Base-by-base conservation (phyloP, 805 yeast species). In the Barnettozyma sp. region DNA sequence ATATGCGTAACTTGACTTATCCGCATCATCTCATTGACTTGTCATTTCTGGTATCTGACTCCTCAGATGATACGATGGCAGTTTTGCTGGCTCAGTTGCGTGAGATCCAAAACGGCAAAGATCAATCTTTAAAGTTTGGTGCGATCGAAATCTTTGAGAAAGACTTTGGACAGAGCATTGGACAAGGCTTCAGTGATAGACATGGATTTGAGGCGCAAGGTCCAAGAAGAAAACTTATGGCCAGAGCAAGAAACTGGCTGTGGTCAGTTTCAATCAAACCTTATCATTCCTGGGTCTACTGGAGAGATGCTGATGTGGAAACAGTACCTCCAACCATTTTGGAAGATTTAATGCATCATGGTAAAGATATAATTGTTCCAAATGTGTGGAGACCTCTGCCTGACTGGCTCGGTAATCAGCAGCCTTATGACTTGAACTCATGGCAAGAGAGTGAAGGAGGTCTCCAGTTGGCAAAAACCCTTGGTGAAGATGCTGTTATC, bases 281-380 rank as follows among this genome's bases (percentile, higher is more conserved):
- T 2, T 78, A 90, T 56, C 97, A 90, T 58, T 80, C 94, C 7
- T 87, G 88, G 82, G 96, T 90, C 7, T 87, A 90, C 58, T 90
- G 97, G 97, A 70, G 97, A 62, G 97, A 90, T 62, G 96, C 94
- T 9, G 97, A 90, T 60, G 95, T 90, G 10, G 95, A 88, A 56
- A 79, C 88, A 0, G 77, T 81, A 18, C 94, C 96, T 10, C 70
- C 78, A 2, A 80, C 95, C 2, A 78, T 90, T 43, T 59, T 90
- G 41, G 95, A 90, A 60, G 97, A 90, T 60, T 65, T 90, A 49
- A 90, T 90, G 97, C 82, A 76, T 50, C 95, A 86, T 58, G 78
- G 82, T 54, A 76, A 74, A 54, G 97, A 90, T 58, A 92, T 90
- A 21, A 85, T 90, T 35, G 97, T 90, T 20, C 97, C 97, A 16